phyloP scores from a whole-genome alignment of 768 basidiomycete genomes.

The Mycena haematopus region DNA sequence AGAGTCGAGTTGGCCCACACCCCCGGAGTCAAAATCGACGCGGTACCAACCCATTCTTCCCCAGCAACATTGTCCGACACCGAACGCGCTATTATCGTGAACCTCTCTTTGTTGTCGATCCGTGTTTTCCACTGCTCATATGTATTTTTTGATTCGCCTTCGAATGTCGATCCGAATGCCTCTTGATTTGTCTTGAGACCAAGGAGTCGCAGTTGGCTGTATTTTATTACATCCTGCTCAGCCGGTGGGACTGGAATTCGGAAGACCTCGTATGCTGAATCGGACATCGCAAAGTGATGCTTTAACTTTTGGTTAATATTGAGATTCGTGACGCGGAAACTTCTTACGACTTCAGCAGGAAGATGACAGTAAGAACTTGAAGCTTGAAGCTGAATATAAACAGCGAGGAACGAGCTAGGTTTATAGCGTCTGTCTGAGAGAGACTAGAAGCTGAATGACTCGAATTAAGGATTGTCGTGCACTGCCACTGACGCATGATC shows the following conservation, averaged over 20 bases:
- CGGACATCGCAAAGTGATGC: not conserved
- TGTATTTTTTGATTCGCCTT: constrained; percentile 33
- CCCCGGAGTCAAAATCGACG: constrained; percentile 30
- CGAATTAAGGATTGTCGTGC: not conserved
- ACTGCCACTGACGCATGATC: constrained; percentile 12
- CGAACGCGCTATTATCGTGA: constrained; percentile 31
- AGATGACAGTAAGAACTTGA: not conserved
- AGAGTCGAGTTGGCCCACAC: constrained; percentile 1
- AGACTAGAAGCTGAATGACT: constrained; percentile 7
- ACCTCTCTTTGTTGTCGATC: constrained; percentile 31
- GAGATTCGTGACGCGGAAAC: not conserved
- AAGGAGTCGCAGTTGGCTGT: constrained; percentile 35
- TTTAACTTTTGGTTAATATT: not conserved
- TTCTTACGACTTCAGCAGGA: not conserved
- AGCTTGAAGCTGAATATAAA: too few relatives aligned
- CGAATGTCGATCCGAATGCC: constrained; percentile 37
- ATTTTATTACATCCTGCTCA: constrained; percentile 30
- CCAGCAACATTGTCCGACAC: not conserved
- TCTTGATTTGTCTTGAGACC: constrained; percentile 38
- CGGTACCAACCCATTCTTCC: constrained; percentile 31
- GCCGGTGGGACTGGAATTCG: constrained; percentile 32
- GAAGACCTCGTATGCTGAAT: constrained; percentile 13
- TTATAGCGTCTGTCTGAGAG: too few relatives aligned
- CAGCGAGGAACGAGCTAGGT: too few relatives aligned
- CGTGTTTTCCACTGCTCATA: constrained; percentile 35